Evolutionary conservation across 2,329 filamentous ascomycete species (phyloP).

Genomic region (Pezizomycotina sp.): DNA sequence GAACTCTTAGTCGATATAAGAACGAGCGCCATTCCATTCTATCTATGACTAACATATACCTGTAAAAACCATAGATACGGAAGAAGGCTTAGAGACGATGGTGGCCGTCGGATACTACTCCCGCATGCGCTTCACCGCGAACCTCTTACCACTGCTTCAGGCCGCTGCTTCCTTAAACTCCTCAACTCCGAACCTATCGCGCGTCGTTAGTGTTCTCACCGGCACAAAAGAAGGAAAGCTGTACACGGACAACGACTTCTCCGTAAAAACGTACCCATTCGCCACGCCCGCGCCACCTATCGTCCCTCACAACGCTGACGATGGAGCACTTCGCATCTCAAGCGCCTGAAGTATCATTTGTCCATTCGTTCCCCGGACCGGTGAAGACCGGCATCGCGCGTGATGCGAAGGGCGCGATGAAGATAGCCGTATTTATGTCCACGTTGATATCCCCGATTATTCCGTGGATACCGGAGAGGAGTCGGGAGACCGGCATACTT

Average conservation of each 20-base stretch:
- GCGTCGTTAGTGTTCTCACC: conserved; percentile 40
- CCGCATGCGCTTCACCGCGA: conserved; percentile 40
- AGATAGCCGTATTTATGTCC: conserved; percentile 27
- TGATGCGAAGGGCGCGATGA: conserved; percentile 27
- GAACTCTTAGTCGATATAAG: background rate
- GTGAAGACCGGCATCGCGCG: conserved; percentile 34
- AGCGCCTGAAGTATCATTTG: conserved; percentile 35
- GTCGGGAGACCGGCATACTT: conserved; percentile 34
- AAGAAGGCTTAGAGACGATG: conserved; percentile 40
- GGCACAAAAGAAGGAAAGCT: conserved; percentile 38
- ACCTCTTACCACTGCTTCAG: conserved; percentile 40
- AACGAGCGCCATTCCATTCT: background rate
- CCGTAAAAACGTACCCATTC: conserved; percentile 29
- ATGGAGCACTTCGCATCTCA: conserved; percentile 35
- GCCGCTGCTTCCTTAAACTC: too few species aligned
- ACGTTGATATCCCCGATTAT: conserved; percentile 27
- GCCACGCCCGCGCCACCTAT: conserved; percentile 31
- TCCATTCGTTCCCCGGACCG: conserved; percentile 35
- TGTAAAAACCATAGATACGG: conserved; percentile 33
- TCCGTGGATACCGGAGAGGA: conserved; percentile 31
- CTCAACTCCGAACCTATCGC: conserved; percentile 34
- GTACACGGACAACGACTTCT: conserved; percentile 34
- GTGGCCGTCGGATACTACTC: conserved; percentile 40
- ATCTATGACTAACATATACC: conserved; percentile 20
- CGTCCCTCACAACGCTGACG: conserved; percentile 36